Conservation (phyloP, 805 yeast species). For the Monosporozyma siamensis region DNA sequence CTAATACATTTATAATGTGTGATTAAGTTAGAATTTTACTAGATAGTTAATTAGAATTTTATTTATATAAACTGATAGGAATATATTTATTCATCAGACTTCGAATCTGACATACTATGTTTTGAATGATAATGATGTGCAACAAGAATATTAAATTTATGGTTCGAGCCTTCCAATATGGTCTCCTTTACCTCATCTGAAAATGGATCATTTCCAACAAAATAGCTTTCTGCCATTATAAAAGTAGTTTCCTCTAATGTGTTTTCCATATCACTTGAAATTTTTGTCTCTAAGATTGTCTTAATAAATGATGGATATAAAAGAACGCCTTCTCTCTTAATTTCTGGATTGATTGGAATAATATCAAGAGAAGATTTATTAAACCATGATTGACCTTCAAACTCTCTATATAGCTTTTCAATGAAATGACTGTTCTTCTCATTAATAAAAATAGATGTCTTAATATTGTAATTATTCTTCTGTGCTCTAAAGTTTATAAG, state of each 20-base stretch:
- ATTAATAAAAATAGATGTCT: conserved; percentile 16
- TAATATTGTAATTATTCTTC: conserved; percentile 9
- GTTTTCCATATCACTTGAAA: conserved; percentile 4
- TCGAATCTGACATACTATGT: no score
- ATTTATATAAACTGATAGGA: no score
- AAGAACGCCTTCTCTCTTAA: conserved; percentile 5
- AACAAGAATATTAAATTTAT: conserved; percentile 18
- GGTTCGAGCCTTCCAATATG: conserved; percentile 18
- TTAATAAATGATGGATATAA: conserved; percentile 12
- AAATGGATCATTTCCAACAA: conserved; percentile 15
- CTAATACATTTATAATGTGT: no score
- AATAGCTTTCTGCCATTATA: conserved; percentile 19
- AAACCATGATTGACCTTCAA: conserved; percentile 15
- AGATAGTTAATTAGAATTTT: no score
- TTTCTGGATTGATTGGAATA: conserved; percentile 7
- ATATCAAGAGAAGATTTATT: conserved; percentile 12
- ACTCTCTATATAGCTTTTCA: conserved; percentile 11
- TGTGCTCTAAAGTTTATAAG: conserved; percentile 15
- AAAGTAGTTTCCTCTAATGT: conserved; percentile 23
- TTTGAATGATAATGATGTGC: conserved; percentile 14
- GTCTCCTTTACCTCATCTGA: conserved; percentile 15
- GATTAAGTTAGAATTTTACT: no score
- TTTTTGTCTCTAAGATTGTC: conserved; percentile 11
- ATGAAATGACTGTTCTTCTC: conserved; percentile 12
- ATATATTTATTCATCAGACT: neutral